phyloP scores from a whole-genome alignment of 805 yeast species.

The Pichia cabralensis region DNA sequence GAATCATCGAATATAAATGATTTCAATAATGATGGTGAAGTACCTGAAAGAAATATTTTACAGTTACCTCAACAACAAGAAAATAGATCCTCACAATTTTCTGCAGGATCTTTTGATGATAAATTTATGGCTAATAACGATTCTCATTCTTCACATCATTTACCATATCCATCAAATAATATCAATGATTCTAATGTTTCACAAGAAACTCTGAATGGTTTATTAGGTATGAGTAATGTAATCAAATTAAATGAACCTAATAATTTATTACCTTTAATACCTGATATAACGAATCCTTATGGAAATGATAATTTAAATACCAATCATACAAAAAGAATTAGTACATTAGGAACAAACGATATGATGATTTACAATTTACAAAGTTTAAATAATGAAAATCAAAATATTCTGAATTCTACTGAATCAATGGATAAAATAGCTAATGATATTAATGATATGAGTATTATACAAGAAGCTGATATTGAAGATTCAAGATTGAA shows the following conservation, averaged over 20 bases:
- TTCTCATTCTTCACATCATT: too few species aligned
- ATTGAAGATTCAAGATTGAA: conserved; percentile 14
- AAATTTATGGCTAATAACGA: conserved; percentile 9
- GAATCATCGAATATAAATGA: not conserved
- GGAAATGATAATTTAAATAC: not conserved
- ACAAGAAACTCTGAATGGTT: conserved; percentile 10
- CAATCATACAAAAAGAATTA: conserved; percentile 13
- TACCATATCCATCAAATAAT: not conserved
- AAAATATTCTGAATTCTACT: not conserved
- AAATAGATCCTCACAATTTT: not conserved
- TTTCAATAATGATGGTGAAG: not conserved
- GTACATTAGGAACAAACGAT: conserved; percentile 25
- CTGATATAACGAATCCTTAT: conserved; percentile 1
- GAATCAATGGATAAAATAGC: not conserved
- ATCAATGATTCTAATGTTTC: not conserved
- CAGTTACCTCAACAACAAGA: not conserved
- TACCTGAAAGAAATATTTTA: not conserved
- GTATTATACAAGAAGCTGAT: conserved; percentile 27
- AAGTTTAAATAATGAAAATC: conserved; percentile 2
- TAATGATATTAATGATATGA: conserved; percentile 19
- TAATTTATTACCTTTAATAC: not conserved
- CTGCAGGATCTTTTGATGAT: conserved; percentile 11
- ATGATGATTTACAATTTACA: conserved; percentile 21
- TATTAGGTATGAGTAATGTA: conserved; percentile 1
- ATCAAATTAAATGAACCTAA: conserved; percentile 1